Evolutionary conservation across 768 basidiomycete genomes (phyloP).

Genomic region (Tricholoma furcatifolium): DNA sequence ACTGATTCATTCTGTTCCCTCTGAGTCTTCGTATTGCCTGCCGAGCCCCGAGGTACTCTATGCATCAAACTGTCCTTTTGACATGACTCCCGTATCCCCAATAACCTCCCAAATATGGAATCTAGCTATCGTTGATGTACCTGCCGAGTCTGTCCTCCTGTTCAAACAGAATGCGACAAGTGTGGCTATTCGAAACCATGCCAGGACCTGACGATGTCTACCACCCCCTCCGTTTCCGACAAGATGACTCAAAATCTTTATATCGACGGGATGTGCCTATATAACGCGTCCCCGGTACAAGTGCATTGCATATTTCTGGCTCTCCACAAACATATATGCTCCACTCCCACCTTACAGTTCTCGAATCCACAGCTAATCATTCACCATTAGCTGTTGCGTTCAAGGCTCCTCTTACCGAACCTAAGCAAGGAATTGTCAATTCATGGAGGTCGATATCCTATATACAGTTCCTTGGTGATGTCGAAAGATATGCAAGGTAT

Average conservation of each 20-base stretch:
- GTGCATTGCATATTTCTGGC: neutral
- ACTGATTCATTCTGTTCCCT: constrained; percentile 13
- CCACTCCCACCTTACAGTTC: constrained; percentile 61
- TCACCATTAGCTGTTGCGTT: constrained; percentile 56
- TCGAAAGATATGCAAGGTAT: constrained; percentile 63
- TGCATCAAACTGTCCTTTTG: neutral
- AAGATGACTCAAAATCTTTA: constrained; percentile 19
- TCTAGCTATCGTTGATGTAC: constrained; percentile 7
- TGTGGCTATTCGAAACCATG: constrained; percentile 34
- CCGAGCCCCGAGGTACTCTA: neutral
- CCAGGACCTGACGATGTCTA: constrained; percentile 21
- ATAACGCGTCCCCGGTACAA: neutral
- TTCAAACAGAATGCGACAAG: constrained; percentile 29
- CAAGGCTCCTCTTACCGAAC: constrained; percentile 51
- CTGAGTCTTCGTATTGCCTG: neutral
- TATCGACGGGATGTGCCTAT: constrained; percentile 10
- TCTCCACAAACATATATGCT: constrained; percentile 27
- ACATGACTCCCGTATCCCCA: constrained; percentile 14
- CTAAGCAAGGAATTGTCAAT: constrained; percentile 36
- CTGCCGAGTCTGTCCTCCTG: constrained; percentile 19
- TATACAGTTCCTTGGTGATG: constrained; percentile 59
- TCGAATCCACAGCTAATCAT: constrained; percentile 52
- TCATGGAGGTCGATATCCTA: constrained; percentile 67
- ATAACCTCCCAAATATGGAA: constrained; percentile 9
- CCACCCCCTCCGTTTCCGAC: constrained; percentile 11